Conservation (phyloP, 2,329 filamentous ascomycete genomes). For the Phyllosticta ampelicida region DNA sequence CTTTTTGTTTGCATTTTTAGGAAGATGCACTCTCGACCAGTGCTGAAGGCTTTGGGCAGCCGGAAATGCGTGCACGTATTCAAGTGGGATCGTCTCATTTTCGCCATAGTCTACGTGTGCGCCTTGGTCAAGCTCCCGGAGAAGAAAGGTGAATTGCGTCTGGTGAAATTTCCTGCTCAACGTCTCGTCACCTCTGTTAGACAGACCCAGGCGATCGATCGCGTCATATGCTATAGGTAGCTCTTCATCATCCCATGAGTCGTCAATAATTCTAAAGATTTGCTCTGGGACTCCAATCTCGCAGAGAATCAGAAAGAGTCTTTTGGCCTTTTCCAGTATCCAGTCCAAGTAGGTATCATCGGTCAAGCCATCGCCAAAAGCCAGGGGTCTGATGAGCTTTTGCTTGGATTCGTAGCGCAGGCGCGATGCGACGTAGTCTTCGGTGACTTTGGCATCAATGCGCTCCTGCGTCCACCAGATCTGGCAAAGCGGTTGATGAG, state of each 20-base stretch:
- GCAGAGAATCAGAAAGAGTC: slow-evolving; percentile 59
- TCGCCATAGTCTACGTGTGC: slow-evolving; percentile 54
- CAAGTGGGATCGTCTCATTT: slow-evolving; percentile 58
- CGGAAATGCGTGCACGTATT: slow-evolving; percentile 51
- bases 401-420: slow-evolving; percentile 52
- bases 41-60: slow-evolving; percentile 35
- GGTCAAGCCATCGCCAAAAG: slow-evolving; percentile 57
- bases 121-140: slow-evolving; percentile 51
- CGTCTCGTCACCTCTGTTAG: slow-evolving; percentile 48
- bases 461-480: slow-evolving; percentile 63
- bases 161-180: slow-evolving; percentile 60
- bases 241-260: slow-evolving; percentile 67
- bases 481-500: slow-evolving; percentile 38
- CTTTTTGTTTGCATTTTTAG: slow-evolving; percentile 46
- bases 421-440: slow-evolving; percentile 54
- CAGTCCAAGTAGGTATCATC: slow-evolving; percentile 70
- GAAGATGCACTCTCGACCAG: slow-evolving; percentile 54
- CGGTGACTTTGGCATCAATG: slow-evolving; percentile 59
- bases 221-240: slow-evolving; percentile 58
- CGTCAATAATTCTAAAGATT: slow-evolving; percentile 65
- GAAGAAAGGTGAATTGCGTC: slow-evolving; percentile 60
- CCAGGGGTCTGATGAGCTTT: slow-evolving; percentile 51
- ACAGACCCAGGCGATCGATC: slow-evolving; percentile 52
- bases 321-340: slow-evolving; percentile 58
- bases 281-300: slow-evolving; percentile 61